Base-by-base conservation (phyloP, 352 stramenopile genomes). In the Phytopythium oedochilum region DNA sequence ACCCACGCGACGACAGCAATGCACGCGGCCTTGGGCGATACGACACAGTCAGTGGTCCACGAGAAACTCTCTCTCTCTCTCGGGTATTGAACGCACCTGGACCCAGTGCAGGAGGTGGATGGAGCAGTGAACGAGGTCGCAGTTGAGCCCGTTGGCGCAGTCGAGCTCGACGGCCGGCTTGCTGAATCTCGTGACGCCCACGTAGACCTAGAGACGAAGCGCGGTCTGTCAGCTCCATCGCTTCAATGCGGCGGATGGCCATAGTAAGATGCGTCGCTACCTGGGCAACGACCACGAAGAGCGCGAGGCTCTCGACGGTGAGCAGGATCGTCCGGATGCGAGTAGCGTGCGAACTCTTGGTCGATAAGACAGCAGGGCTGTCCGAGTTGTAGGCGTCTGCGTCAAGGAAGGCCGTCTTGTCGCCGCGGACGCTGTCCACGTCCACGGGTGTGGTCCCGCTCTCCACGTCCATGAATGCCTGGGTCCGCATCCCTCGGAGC, bases 321-420 rank as follows among this genome's bases (percentile, higher is more conserved):
- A 70, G 11, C 18, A 73, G 53, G 45, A 73, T 70, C 43, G 53
- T 69, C 23, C 57, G 61, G 54, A 72, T 72, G 31, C 67, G 64
- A 36, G 52, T 31, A 1, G 64, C 60, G 53, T 71, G 64, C 10
- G 46, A 53, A 20, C 28, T 5, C 29, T 42, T 39, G 15, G 36
- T 36, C 14, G 15, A 1, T 17, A 26, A 5, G 17, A 4, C 23
- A 6, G 3, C 7, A 0, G 44, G 38, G 5, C 5, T 38, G 14
- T 51, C 25, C 8, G 14, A 25, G 18, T 11, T 51, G 15, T 34
- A 49, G 6, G 12, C 26, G 26, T 12, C 44, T 26, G 18, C 44
- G 9, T 51, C 26, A 22, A 35, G 36, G 15, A 25, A 51, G 25
- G 23, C 44, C 26, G 25, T 51, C 26, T 51, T 51, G 26, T 51